A percentile compares a stretch with the other conserved stretches of the same genome.
phyloP scores from a whole-genome alignment of 345 rosid genomes.

The Hibiscus trionum region DNA sequence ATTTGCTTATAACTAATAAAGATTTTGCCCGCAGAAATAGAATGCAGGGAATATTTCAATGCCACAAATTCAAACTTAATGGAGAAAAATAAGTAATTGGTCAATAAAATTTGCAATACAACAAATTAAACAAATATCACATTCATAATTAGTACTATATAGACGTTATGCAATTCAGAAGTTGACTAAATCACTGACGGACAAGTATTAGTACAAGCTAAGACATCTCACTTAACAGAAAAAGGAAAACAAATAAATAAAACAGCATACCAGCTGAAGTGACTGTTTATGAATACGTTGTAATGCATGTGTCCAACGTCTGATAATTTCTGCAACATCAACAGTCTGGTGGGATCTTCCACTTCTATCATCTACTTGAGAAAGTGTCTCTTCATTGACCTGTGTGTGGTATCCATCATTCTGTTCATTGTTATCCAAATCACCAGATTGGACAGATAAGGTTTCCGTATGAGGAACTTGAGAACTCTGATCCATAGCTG shows the following conservation, averaged over 20 bases:
- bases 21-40: neutral
- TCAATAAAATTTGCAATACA: neutral
- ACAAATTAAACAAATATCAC: neutral
- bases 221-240: conserved; percentile 3
- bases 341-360: conserved; percentile 82
- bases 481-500: conserved; percentile 98
- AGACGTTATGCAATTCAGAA: neutral
- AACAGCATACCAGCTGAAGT: conserved; percentile 70
- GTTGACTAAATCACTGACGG: neutral
- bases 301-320: conserved; percentile 99
- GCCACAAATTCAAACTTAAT: neutral
- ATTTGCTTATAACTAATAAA: neutral
- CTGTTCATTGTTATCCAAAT: conserved; percentile 62
- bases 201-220: neutral
- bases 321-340: conserved; percentile 92
- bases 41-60: neutral
- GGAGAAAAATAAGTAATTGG: neutral
- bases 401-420: conserved; percentile 45
- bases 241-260: conserved; percentile 2
- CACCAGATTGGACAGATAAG: conserved; percentile 48
- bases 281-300: conserved; percentile 98
- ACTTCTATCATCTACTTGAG: conserved; percentile 76
- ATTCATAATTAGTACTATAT: conserved; percentile 3
- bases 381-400: conserved; percentile 54
- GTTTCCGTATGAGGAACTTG: conserved; percentile 67